Evolutionary conservation across 805 yeast species (phyloP).

Genomic region (Saccharomycopsis schoenii): DNA sequence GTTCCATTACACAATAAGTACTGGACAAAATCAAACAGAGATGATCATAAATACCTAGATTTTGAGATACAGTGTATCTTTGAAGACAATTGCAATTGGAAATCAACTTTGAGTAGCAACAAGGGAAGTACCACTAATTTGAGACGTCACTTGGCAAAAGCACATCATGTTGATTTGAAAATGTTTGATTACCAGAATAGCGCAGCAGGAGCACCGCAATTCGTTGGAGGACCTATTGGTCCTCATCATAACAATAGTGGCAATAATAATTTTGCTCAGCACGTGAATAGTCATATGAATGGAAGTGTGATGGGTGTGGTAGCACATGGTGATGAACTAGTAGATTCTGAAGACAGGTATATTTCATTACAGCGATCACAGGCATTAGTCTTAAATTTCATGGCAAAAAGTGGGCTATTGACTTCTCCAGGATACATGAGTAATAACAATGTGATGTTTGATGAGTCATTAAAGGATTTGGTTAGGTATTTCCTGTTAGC

Average conservation of each 20-base stretch:
- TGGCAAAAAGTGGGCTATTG: background rate
- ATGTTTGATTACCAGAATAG: background rate
- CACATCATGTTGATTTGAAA: background rate
- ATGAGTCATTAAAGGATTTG: background rate
- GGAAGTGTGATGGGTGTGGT: background rate
- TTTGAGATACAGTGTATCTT: background rate
- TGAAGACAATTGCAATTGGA: conserved; percentile 1
- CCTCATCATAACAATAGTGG: background rate
- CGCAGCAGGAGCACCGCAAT: background rate
- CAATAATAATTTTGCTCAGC: background rate
- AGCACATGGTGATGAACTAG: background rate
- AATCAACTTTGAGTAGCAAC: background rate
- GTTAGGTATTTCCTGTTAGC: background rate
- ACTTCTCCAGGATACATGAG: background rate
- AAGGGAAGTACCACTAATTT: background rate
- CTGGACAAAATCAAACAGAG: background rate
- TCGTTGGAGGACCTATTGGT: background rate
- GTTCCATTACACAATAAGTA: background rate
- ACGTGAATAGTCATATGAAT: background rate
- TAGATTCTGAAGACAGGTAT: background rate
- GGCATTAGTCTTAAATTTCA: background rate
- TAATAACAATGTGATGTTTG: background rate
- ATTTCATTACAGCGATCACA: conserved; percentile 1
- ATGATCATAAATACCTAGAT: background rate
- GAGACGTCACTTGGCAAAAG: background rate